Conservation (phyloP, 2,329 filamentous ascomycete genomes). For the Colletotrichum tropicale region DNA sequence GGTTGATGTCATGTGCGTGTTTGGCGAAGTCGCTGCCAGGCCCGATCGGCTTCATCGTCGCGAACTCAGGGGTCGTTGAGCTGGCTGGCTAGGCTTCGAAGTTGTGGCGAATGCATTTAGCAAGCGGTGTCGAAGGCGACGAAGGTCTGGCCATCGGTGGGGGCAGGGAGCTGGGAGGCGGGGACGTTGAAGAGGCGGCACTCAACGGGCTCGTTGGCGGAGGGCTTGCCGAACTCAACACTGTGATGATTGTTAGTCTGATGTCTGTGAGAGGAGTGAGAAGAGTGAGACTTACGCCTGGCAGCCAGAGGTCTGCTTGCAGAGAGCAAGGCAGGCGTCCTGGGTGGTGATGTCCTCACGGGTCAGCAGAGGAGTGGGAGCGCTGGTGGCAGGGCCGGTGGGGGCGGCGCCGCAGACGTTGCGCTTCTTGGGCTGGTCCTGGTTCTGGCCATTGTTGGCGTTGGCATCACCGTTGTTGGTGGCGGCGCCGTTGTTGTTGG, state of each 20-base stretch:
- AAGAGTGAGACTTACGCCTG: constrained; percentile 20
- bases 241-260: not conserved
- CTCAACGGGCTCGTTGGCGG: not conserved
- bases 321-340: constrained; percentile 10
- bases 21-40: not conserved
- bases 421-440: not conserved
- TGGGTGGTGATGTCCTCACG: constrained; percentile 6
- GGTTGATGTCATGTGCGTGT: not conserved
- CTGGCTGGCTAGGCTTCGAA: not conserved
- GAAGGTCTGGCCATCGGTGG: constrained; percentile 6
- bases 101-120: not conserved
- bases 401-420: constrained; percentile 12
- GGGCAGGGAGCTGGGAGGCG: constrained; percentile 11
- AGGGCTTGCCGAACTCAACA: constrained; percentile 29
- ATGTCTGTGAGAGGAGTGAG: not conserved
- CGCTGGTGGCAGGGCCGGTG: not conserved
- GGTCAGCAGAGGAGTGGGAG: not conserved
- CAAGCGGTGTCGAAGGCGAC: constrained; percentile 5
- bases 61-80: not conserved
- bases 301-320: constrained; percentile 21
- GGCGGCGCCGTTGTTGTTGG: not conserved
- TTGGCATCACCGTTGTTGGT: not conserved
- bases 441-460: not conserved
- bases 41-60: not conserved
- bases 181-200: constrained; percentile 13